Evolutionary conservation across 768 basidiomycete species (phyloP).

Genomic region (Lentinus brumalis): DNA sequence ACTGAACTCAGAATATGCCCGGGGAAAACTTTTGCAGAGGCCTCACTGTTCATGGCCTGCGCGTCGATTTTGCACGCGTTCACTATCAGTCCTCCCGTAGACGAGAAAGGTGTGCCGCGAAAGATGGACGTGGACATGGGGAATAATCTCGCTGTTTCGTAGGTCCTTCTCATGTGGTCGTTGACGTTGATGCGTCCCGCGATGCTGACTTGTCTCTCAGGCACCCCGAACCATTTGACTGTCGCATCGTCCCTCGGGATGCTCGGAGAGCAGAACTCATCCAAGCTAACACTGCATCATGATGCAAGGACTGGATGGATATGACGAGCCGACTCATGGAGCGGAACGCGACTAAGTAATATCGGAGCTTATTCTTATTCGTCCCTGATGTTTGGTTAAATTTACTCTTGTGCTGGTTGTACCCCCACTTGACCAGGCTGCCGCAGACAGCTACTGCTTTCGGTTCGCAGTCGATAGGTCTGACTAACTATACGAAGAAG

Average conservation of each 20-base stretch:
- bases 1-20: not conserved
- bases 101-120: not conserved
- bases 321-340: too few relatives aligned
- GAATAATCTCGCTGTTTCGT: not conserved
- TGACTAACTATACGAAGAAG: too few relatives aligned
- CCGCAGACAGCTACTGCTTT: too few relatives aligned
- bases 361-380: too few relatives aligned
- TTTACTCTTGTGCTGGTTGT: too few relatives aligned
- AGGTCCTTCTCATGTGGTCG: not conserved
- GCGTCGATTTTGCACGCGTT: not conserved
- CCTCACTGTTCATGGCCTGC: not conserved
- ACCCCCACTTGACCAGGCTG: too few relatives aligned
- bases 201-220: not conserved
- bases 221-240: not conserved
- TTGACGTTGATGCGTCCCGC: not conserved
- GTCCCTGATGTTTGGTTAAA: too few relatives aligned
- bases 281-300: not conserved
- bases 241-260: not conserved
- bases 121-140: conserved; percentile 3
- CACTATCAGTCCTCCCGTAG: not conserved
- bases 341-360: too few relatives aligned
- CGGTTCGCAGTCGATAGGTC: too few relatives aligned
- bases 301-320: too few relatives aligned
- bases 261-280: not conserved
- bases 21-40: not conserved